Evolutionary conservation across 2,329 filamentous ascomycete species (phyloP), one percentile per base, ranked within the genome.

Genomic region (Thelonectria discophora): DNA sequence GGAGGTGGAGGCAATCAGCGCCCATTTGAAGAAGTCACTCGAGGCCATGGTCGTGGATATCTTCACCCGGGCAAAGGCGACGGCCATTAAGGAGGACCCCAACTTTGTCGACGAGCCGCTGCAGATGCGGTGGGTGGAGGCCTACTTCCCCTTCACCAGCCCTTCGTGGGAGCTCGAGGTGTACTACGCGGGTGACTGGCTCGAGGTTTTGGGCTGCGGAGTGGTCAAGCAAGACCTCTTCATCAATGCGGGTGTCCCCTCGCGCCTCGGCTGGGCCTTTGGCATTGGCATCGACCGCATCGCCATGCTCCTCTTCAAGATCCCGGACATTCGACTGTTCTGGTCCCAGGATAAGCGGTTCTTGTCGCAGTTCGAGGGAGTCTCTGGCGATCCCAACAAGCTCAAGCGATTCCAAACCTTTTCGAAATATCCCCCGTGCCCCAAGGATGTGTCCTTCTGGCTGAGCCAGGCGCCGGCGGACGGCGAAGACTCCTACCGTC

Each of bases 111-210:
- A 87, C 51, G 91, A 96, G 72, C 92, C 93, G 5, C 81, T 98
- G 40, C 89, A 88, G 69, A 89, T 97, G 72, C 88, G 95, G 67
- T 99, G 95, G 95, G 89, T 98, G 8, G 94, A 97, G 77, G 93
- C 95, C 1, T 98, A 95, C 78, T 99, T 99, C 79, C 95, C 95
- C 40, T 98, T 98, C 76, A 99, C 95, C 1, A 94, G 90, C 60
- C 95, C 95, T 0, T 95, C 91, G 7, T 99, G 93, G 91, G 95
- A 99, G 76, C 85, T 99, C 21, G 95, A 99, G 75, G 93, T 99
- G 10, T 94, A 92, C 82, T 97, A 94, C 86, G 89, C 90, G 68
- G 94, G 92, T 30, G 91, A 96, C 75, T 99, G 95, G 95, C 88
- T 99, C 34, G 95, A 99, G 79, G 88, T 98, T 5, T 85, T 99